Evolutionary conservation across 768 basidiomycete genomes (phyloP), one percentile per base, ranked within the genome.

Genomic region (Boletus sensibilis): DNA sequence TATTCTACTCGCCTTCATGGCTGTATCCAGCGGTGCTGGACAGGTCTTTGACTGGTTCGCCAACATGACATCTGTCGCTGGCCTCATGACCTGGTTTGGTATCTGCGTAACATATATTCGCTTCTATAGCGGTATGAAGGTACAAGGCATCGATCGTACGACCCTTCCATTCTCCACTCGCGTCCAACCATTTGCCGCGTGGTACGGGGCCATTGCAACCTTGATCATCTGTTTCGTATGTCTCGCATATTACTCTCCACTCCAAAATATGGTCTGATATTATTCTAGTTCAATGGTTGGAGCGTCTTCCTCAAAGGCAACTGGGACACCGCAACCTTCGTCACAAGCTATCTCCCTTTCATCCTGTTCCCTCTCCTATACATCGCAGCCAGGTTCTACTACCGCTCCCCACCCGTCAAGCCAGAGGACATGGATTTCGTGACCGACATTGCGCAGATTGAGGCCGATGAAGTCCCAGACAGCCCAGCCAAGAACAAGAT

Each of bases 371-470:
- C 92, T 20, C 50, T 94, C 48, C 67, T 96, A 37, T 96, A 90
- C 71, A 9, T 78, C 37, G 78, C 72, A 18, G 81, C 85, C 57
- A 83, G 82, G 64, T 57, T 87, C 39, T 79, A 76, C 68, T 59
- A 68, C 41, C 53, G 59, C 39, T 0, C 21, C 5, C 67, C 73
- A 37, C 56, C 61, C 12, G 58, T 72, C 33, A 62, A 50, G 34
- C 60, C 85, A 0, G 66, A 78, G 21, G 84, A 95, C 35, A 94
- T 98, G 90, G 95, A 97, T 74, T 94, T 95, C 67, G 74, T 85
- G 41, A 78, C 80, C 6, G 82, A 86, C 56, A 76, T 90, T 52
- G 84, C 80, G 35, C 82, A 87, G 65, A 85, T 90, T 43, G 86
- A 86, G 64, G 86, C 86, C 0, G 85, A 82, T 2, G 79, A 77